Evolutionary conservation across 495 filamentous ascomycete species (phyloP).

Genomic region (Articulospora tetracladia): DNA sequence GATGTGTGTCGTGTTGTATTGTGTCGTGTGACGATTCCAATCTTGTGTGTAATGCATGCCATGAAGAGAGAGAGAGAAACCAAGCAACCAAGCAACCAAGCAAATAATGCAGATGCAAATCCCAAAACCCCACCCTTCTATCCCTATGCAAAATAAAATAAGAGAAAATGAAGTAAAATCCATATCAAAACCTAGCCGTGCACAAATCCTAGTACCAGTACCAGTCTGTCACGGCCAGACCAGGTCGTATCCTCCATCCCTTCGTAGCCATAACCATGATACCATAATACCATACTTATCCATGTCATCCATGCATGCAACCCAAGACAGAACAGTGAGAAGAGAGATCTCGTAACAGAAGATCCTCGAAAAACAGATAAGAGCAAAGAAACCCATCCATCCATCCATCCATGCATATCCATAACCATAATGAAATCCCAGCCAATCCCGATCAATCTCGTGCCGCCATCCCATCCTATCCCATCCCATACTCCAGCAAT

Average conservation of each 20-base stretch:
- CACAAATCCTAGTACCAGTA: neutral
- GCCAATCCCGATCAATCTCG: too few relatives aligned
- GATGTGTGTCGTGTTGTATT: neutral
- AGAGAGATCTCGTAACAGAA: neutral
- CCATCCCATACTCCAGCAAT: neutral
- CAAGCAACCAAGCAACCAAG: too few relatives aligned
- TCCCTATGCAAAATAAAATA: neutral
- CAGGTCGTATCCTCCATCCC: neutral
- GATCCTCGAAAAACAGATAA: neutral
- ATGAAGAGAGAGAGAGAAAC: neutral
- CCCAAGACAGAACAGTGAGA: too few relatives aligned
- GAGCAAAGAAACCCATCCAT: neutral
- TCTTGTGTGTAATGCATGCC: neutral
- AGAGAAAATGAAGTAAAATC: too few relatives aligned
- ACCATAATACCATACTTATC: too few relatives aligned
- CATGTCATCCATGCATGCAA: neutral
- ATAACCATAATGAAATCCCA: too few relatives aligned
- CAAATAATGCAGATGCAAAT: neutral
- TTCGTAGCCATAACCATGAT: too few relatives aligned
- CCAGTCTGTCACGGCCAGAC: neutral
- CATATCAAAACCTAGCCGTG: neutral
- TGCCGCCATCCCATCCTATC: too few relatives aligned
- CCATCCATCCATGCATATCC: too few relatives aligned
- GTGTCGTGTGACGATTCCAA: neutral
- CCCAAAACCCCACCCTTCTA: neutral